Percentiles rank a stretch among this genome's conserved stretches.
These are phyloP conservation scores for Aspergillus asperescens DNA, from an alignment of 495 filamentous ascomycete species.

Conservation along the genomic window DNA sequence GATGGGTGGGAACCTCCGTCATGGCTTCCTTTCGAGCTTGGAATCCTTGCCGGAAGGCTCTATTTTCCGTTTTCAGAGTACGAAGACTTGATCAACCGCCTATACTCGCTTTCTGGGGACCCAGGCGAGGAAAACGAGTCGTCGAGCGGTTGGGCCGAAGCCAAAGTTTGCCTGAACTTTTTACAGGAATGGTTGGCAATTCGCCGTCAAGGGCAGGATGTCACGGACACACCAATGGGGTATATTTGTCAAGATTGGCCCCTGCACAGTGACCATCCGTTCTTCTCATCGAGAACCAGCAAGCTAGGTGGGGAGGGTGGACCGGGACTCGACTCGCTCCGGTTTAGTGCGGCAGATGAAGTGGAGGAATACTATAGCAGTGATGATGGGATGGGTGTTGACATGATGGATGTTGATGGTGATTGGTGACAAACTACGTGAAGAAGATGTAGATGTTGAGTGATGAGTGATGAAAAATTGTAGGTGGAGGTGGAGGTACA, in stretches of 20 bases:
- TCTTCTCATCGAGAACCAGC: conserved; percentile 28
- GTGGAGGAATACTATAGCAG: conserved; percentile 9
- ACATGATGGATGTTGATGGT: background rate
- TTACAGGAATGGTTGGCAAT: conserved; percentile 49
- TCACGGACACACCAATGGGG: conserved; percentile 52
- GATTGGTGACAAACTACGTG: background rate
- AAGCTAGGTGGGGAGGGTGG: background rate
- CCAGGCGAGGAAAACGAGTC: background rate
- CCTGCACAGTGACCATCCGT: conserved; percentile 39
- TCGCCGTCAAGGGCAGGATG: conserved; percentile 47
- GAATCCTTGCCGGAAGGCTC: conserved; percentile 50
- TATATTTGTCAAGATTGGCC: conserved; percentile 44
- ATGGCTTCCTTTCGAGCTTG: conserved; percentile 49
- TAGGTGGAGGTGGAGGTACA: too few relatives aligned
- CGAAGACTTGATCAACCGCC: conserved; percentile 16
- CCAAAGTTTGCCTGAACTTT: conserved; percentile 24
- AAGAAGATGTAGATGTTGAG: background rate
- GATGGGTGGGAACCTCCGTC: conserved; percentile 26
- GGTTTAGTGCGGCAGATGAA: background rate
- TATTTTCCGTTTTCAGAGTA: conserved; percentile 49
- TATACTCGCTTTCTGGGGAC: conserved; percentile 10
- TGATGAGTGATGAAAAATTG: too few relatives aligned
- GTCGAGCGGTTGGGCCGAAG: background rate
- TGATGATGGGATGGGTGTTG: conserved; percentile 3
- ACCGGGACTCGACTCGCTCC: conserved; percentile 1